These are phyloP conservation scores for Sclerotinia spermophila DNA, from an alignment of 2,329 filamentous ascomycete species.

Conservation along the genomic window DNA sequence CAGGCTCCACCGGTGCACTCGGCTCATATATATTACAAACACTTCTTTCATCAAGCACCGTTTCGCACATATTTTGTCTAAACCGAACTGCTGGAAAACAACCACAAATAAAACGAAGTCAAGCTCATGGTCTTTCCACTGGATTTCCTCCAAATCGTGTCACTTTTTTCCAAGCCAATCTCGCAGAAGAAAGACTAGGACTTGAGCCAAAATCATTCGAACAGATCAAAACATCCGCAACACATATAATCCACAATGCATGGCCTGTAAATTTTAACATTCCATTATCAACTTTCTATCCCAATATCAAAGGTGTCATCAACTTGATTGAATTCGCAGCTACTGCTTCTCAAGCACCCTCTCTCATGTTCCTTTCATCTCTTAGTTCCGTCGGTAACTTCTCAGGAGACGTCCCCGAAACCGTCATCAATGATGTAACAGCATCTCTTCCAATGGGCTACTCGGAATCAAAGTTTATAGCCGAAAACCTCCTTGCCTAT, in stretches of 20 bases:
- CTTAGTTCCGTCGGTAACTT: constrained; percentile 24
- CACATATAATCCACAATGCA: constrained; percentile 24
- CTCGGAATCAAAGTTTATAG: constrained; percentile 30
- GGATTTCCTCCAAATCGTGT: constrained; percentile 35
- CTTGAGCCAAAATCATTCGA: constrained; percentile 35
- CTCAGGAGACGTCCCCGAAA: constrained; percentile 29
- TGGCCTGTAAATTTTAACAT: constrained; percentile 42
- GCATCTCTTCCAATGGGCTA: constrained; percentile 28
- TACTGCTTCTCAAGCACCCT: neutral
- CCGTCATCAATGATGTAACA: neutral
- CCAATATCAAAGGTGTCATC: constrained; percentile 39
- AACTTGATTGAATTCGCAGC: constrained; percentile 36
- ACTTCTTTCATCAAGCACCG: constrained; percentile 33
- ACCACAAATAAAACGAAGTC: constrained; percentile 22
- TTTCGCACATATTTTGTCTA: constrained; percentile 46
- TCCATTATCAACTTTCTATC: constrained; percentile 36
- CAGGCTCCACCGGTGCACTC: constrained; percentile 47
- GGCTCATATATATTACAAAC: constrained; percentile 46
- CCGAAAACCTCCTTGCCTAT: constrained; percentile 41
- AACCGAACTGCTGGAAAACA: constrained; percentile 39
- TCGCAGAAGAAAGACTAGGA: constrained; percentile 46
- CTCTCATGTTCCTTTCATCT: constrained; percentile 33
- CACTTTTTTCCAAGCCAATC: constrained; percentile 48
- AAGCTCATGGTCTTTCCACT: neutral
- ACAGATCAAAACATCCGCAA: constrained; percentile 21